Evolutionary conservation across 2,329 filamentous ascomycete species (phyloP).

Genomic region (Cercospora sesami): DNA sequence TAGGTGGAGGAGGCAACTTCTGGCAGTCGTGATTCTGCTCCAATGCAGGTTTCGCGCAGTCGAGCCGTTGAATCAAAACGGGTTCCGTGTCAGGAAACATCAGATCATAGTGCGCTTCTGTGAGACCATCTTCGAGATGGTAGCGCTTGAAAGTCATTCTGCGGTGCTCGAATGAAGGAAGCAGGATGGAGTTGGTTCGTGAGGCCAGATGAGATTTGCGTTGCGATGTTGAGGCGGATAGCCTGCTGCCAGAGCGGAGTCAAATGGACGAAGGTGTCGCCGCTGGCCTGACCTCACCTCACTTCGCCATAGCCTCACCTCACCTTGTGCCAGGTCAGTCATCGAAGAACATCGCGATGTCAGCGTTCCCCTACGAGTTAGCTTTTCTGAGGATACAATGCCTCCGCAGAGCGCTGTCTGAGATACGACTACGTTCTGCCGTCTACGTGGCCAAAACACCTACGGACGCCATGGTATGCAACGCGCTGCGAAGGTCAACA

Average conservation of each 20-base stretch:
- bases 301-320: background rate
- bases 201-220: background rate
- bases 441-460: background rate
- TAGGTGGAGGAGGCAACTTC: background rate
- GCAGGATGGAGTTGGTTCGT: background rate
- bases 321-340: background rate
- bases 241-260: background rate
- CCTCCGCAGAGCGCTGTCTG: too few relatives aligned
- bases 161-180: background rate
- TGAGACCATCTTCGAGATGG: conserved; percentile 7
- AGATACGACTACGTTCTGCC: background rate
- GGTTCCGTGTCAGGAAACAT: background rate
- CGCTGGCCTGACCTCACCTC: background rate
- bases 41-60: background rate
- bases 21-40: background rate
- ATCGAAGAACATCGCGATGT: too few relatives aligned
- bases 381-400: background rate
- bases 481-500: background rate
- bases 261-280: background rate
- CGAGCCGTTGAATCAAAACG: background rate
- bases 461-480: background rate
- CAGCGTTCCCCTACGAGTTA: background rate
- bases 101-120: background rate
- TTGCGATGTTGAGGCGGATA: background rate
- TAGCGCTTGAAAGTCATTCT: conserved; percentile 12